Conservation (phyloP, 2,329 filamentous ascomycete species). For the Hansfordia pulvinata region DNA sequence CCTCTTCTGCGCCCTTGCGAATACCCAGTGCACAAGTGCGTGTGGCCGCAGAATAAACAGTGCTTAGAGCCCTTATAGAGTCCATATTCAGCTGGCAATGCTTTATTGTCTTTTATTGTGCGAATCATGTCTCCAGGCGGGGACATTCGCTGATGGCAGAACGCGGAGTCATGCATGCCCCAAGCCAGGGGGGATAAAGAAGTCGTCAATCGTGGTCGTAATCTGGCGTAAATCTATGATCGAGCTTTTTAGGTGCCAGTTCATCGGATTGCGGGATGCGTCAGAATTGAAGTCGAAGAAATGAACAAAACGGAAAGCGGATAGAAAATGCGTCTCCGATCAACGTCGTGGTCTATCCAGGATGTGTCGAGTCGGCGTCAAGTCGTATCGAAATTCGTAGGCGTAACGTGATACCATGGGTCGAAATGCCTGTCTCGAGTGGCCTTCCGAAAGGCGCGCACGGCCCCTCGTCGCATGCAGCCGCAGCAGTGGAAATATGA, state of each 20-base stretch:
- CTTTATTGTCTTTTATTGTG: too few species aligned
- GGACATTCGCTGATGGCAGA: too few species aligned
- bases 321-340: slow-evolving; percentile 6
- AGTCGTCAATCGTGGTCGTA: slow-evolving; percentile 18
- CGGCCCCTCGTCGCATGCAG: background rate
- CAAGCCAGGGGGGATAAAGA: slow-evolving; percentile 6
- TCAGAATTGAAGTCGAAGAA: slow-evolving; percentile 5
- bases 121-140: too few species aligned
- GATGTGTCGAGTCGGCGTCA: slow-evolving; percentile 1
- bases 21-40: too few species aligned
- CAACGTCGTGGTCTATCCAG: slow-evolving; percentile 11
- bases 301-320: slow-evolving; percentile 4
- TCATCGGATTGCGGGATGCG: slow-evolving; percentile 8
- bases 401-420: slow-evolving; percentile 3
- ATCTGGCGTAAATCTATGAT: slow-evolving; percentile 16
- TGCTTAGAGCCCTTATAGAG: too few species aligned
- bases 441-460: slow-evolving; percentile 1
- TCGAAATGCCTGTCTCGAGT: slow-evolving; percentile 1
- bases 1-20: too few species aligned
- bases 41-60: too few species aligned
- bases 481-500: slow-evolving; percentile 5
- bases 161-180: slow-evolving; percentile 7
- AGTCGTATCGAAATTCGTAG: slow-evolving; percentile 3
- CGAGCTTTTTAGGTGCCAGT: slow-evolving; percentile 9
- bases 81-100: too few species aligned